Evolutionary conservation across 1,139 yeast genomes (phyloP), one percentile per base, ranked within the genome.

Genomic region (Kodamaea alishanica): DNA sequence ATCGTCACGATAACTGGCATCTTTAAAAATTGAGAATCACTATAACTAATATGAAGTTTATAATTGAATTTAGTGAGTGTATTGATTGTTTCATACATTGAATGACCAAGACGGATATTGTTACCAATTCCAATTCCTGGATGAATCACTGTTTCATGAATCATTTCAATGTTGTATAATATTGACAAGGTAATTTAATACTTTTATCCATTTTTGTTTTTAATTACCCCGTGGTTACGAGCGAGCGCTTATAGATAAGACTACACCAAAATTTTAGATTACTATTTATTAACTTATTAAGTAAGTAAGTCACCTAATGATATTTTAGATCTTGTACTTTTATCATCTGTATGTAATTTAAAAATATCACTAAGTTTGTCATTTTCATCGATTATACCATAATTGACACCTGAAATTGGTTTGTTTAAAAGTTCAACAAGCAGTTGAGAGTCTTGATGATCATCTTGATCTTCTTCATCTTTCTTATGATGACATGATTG

Each of bases 101-200:
- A 47, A 26, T 48, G 50, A 2, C 70, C 67, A 11, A 67, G 49
- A 27, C 51, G 53, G 20, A 65, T 47, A n/a, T 47, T 35, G 38
- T 55, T 55, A 6, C 66, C 67, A 15, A 67, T 45, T 5, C 71
- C 70, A 35, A 63, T 58, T 6, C 70, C 70, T 6, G 73, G 73
- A 30, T 48, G 45, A 20, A 65, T 50, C 7, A 47, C 42, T 6
- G 60, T 55, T 35, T 58, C 58, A 33, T 51, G 34, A 9, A 58
- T 46, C 61, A 56, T 58, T 24, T n/a, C n/a, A n/a, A 27, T 30
- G 30, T 8, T 28, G 28, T 10, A 7, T 4, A 22, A 30, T 30
- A 25, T 12, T 30, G 11, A 30, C 20, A 15, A 4, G 11, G 33
- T 15, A 11, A 9, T 15, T 9, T 9, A 24, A 15, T 15, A 15